These are phyloP conservation scores for Theileria sp. DNA, from an alignment of 169 alveolate genomes.

Conservation along the genomic window DNA sequence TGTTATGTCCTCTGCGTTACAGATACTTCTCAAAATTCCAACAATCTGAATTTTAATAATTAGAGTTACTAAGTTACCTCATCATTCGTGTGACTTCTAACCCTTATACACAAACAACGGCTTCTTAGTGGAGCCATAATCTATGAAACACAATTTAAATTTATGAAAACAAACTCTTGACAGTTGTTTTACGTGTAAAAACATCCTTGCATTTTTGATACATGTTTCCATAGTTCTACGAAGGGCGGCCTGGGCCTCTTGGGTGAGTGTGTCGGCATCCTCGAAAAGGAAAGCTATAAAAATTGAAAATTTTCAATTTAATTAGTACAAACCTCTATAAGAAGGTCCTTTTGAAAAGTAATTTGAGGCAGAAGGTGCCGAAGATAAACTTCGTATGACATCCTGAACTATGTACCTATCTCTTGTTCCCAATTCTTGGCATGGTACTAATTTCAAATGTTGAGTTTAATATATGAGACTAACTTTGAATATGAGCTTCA, in stretches of 20 bases:
- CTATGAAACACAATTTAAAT: not conserved
- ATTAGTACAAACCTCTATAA: constrained; percentile 69
- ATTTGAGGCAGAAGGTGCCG: constrained; percentile 84
- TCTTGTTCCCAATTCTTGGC: constrained; percentile 84
- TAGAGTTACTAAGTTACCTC: constrained; percentile 59
- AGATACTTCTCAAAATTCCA: constrained; percentile 73
- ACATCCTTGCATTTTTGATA: constrained; percentile 85
- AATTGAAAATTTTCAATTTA: not conserved
- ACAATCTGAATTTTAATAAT: constrained; percentile 36
- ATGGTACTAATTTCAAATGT: constrained; percentile 37
- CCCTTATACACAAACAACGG: constrained; percentile 92
- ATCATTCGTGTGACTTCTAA: constrained; percentile 87
- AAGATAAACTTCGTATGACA: constrained; percentile 89
- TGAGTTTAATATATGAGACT: constrained; percentile 75
- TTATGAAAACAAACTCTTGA: constrained; percentile 59
- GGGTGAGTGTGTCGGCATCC: constrained; percentile 89
- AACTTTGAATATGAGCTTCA: constrained; percentile 90
- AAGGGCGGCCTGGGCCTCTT: constrained; percentile 92
- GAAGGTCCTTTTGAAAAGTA: constrained; percentile 81
- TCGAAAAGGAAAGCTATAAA: constrained; percentile 79
- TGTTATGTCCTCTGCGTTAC: constrained; percentile 69
- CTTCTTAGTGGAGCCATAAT: constrained; percentile 90
- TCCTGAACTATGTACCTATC: constrained; percentile 91
- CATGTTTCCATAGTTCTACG: constrained; percentile 94
- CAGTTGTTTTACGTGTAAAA: constrained; percentile 85